Conservation (phyloP, 2,329 filamentous ascomycete species). For the Hypoxylon sp. region DNA sequence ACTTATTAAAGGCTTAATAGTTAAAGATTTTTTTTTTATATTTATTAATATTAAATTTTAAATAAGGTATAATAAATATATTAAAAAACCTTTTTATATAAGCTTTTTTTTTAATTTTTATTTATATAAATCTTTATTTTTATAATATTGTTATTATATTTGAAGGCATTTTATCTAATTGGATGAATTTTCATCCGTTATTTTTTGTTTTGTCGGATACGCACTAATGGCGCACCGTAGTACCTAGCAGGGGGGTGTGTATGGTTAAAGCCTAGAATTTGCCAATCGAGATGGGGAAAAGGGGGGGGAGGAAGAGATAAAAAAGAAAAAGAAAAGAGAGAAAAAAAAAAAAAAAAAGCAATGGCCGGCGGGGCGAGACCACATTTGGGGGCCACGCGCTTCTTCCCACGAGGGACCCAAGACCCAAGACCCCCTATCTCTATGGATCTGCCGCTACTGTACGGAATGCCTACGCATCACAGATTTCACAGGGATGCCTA, state of each 20-base stretch:
- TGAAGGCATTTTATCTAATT: too few species aligned
- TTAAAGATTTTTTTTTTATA: too few species aligned
- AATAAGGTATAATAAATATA: too few species aligned
- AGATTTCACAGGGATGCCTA: constrained; percentile 32
- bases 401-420: constrained; percentile 21
- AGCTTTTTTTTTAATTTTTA: too few species aligned
- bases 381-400: constrained; percentile 26
- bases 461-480: constrained; percentile 33
- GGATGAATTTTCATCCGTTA: too few species aligned
- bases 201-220: too few species aligned
- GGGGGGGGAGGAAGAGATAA: background rate
- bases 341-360: background rate
- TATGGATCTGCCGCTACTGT: constrained; percentile 45
- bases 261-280: background rate
- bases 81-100: too few species aligned
- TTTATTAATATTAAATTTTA: too few species aligned
- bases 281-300: background rate
- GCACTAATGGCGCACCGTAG: too few species aligned
- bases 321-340: background rate
- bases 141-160: too few species aligned
- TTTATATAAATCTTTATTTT: too few species aligned
- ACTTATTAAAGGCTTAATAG: too few species aligned
- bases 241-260: constrained; percentile 7
- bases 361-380: background rate
- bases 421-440: background rate